Conservation (phyloP, 768 basidiomycete species). For the Erythrobasidium yunnanense region DNA sequence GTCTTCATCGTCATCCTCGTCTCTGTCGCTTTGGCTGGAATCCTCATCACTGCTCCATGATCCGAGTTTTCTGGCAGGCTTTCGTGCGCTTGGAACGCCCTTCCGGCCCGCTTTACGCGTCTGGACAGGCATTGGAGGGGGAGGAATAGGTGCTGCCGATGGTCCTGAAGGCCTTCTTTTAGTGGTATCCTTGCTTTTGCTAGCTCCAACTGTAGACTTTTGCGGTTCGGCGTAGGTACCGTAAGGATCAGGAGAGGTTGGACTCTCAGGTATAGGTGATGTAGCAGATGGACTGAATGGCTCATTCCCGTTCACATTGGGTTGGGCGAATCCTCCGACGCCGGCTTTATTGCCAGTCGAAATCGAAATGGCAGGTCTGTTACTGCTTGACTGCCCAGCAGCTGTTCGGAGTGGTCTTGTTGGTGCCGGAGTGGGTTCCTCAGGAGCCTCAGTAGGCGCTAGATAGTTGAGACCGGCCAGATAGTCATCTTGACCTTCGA, state of each 20-base stretch:
- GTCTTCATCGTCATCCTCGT: conserved; percentile 35
- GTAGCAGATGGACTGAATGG: background rate
- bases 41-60: conserved; percentile 74
- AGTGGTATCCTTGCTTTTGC: background rate
- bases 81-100: background rate
- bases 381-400: background rate
- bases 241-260: conserved; percentile 16
- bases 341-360: background rate
- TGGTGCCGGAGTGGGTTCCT: background rate
- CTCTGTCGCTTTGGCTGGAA: conserved; percentile 47
- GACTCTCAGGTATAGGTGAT: background rate
- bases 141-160: conserved; percentile 17
- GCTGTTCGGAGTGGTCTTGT: background rate
- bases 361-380: background rate
- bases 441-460: background rate
- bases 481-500: conserved; percentile 20
- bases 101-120: conserved; percentile 44
- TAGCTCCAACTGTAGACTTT: background rate
- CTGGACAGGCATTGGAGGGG: too few relatives aligned
- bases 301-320: background rate
- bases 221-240: conserved; percentile 2
- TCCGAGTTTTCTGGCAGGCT: conserved; percentile 56
- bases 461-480: conserved; percentile 19
- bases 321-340: background rate
- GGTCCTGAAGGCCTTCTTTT: background rate